Base-by-base conservation (phyloP, 805 yeast genomes). In the Alloascoidea africana region DNA sequence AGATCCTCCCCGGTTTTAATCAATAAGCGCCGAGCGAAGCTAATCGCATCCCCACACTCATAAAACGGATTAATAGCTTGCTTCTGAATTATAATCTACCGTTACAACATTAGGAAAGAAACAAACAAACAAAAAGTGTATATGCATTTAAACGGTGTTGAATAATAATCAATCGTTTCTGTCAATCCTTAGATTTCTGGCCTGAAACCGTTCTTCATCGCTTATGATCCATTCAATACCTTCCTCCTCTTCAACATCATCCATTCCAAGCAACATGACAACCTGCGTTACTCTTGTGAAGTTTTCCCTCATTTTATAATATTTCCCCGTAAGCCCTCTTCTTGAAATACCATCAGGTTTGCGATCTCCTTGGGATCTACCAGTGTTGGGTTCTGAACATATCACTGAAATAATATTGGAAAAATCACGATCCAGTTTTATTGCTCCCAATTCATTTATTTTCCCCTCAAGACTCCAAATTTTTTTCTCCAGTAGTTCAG, bases 241-340 rank as follows among this genome's bases (percentile, higher is more conserved):
- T 15, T 58, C 61, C 36, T 65, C 69, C 14, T 66, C 68, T 40
- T 69, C 73, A 38, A 68, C 76, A 41, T 81, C 87, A 46, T 85
- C 96, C 58, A 85, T 67, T 3, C 94, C 91, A 32, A 86, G 62
- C 34, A 85, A 63, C 63, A 84, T 69, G 15, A 85, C 80, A 33
- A 91, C 66, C 53, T 89, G 97, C 0, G 95, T 85, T 4, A 85
- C 74, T 41, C 85, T 65, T 4, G 80, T 66, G 51, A 89, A 89
- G 46, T 72, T 70, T 42, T 84, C 91, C 42, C 96, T 65, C 46
- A 86, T 59, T 27, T 69, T 68, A 55, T 86, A 89, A 49, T 77
- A 66, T 40, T 74, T 72, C 36, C 74, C 77, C 36, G 94, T 77
- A 23, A 23, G 13, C 8, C n/a, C n/a, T 23, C 30, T n/a, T 8